phyloP scores from a whole-genome alignment of 2,329 filamentous ascomycete genomes.

The Stachybotrys echinatus region DNA sequence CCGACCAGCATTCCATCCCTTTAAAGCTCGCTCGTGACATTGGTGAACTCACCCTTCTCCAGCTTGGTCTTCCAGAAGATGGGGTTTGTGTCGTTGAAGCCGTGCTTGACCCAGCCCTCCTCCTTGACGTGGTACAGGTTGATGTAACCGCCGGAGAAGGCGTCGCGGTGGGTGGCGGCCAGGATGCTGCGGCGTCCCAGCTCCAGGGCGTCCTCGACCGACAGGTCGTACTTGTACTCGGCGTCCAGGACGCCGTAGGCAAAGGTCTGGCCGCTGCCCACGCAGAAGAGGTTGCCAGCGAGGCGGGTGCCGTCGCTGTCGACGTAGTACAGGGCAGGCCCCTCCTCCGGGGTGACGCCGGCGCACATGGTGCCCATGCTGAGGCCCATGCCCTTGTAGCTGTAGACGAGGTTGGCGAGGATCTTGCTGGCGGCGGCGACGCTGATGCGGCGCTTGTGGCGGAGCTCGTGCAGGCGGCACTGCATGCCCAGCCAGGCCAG shows the following conservation, averaged over 20 bases:
- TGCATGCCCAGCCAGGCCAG: conserved; percentile 98
- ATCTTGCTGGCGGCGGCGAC: conserved; percentile 98
- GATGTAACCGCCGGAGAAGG: conserved; percentile 98
- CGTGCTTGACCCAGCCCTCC: conserved; percentile 97
- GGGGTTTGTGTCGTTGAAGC: conserved; percentile 96
- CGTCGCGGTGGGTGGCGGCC: conserved; percentile 93
- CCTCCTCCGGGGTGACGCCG: conserved; percentile 91
- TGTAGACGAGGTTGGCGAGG: conserved; percentile 95
- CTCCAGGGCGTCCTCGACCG: conserved; percentile 82
- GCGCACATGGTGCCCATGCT: conserved; percentile 99
- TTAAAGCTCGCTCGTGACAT: conserved; percentile 75
- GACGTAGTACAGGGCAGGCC: conserved; percentile 97
- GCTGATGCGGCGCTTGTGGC: conserved; percentile 97
- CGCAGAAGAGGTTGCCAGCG: conserved; percentile 93
- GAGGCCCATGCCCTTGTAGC: conserved; percentile 97
- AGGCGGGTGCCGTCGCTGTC: conserved; percentile 89
- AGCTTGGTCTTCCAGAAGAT: conserved; percentile 99
- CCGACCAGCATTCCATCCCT: no score
- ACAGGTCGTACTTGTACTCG: conserved; percentile 87
- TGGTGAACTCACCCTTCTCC: conserved; percentile 96
- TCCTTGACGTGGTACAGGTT: conserved; percentile 99
- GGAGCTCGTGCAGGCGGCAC: conserved; percentile 97
- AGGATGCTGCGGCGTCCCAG: conserved; percentile 89
- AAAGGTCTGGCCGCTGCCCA: conserved; percentile 96
- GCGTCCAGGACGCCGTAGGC: conserved; percentile 97